Conservation (phyloP, 1,284 basidiomycete species). For the Dichomitus squalens region DNA sequence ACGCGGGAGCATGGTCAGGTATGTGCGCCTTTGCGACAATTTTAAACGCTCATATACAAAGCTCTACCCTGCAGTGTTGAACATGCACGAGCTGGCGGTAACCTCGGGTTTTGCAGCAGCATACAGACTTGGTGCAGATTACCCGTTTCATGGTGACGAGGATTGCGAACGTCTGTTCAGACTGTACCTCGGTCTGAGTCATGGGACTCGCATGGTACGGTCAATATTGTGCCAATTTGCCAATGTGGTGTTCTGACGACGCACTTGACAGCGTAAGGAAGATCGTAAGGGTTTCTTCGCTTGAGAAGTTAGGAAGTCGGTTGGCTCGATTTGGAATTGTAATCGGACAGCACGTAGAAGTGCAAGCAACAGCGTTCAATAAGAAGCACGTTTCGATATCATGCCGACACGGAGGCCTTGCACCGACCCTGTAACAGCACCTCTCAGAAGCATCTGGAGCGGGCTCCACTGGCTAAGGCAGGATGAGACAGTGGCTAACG, state of each 20-base stretch:
- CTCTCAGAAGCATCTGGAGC: no score
- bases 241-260: neutral
- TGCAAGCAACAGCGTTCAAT: no score
- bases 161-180: constrained; percentile 48
- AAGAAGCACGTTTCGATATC: no score
- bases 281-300: constrained; percentile 24
- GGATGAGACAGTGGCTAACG: no score
- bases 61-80: constrained; percentile 33
- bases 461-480: no score
- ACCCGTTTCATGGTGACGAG: constrained; percentile 46
- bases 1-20: constrained; percentile 43
- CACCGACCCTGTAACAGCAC: no score
- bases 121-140: constrained; percentile 55
- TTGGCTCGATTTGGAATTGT: no score
- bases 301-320: no score
- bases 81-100: constrained; percentile 64
- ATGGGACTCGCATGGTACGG: constrained; percentile 38
- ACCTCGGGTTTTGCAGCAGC: constrained; percentile 63
- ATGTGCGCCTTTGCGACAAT: constrained; percentile 8
- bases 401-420: no score
- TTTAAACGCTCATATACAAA: constrained; percentile 5
- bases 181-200: constrained; percentile 46
- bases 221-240: neutral
- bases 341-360: no score
- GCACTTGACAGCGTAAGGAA: constrained; percentile 19